A percentile compares a stretch with the other conserved stretches of the same genome.
Conservation (phyloP, 805 yeast species). For the Candida ascalaphidarum region DNA sequence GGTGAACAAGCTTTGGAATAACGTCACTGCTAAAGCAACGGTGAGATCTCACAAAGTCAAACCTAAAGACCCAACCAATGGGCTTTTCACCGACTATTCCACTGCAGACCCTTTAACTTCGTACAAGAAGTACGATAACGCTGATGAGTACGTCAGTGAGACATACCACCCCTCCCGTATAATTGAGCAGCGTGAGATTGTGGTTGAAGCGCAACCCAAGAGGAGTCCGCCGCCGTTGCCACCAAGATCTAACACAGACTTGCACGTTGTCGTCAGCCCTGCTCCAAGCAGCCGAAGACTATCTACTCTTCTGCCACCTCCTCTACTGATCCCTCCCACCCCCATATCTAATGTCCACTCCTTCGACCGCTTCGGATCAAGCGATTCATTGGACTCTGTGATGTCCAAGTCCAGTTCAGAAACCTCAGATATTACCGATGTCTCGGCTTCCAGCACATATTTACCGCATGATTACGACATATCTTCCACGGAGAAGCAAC, state of each 20-base stretch:
- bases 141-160: conserved; percentile 13
- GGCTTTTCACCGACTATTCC: conserved; percentile 21
- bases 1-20: conserved; percentile 19
- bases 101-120: conserved; percentile 24
- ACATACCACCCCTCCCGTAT: conserved; percentile 19
- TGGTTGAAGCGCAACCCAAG: neutral
- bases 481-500: conserved; percentile 9
- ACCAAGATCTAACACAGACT: conserved; percentile 17
- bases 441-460: no score
- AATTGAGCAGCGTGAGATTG: conserved; percentile 7
- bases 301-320: conserved; percentile 3
- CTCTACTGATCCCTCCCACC: neutral
- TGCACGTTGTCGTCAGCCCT: neutral
- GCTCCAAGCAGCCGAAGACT: no score
- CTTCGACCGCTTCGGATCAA: no score
- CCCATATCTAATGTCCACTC: no score
- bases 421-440: no score
- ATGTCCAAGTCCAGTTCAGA: no score
- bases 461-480: conserved; percentile 5
- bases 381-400: neutral
- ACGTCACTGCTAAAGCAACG: conserved; percentile 10
- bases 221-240: conserved; percentile 22
- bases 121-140: conserved; percentile 18
- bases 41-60: conserved; percentile 17
- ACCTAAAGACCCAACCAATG: conserved; percentile 18